Conservation (phyloP, 768 basidiomycete genomes). For the Hebeloma cylindrosporum region DNA sequence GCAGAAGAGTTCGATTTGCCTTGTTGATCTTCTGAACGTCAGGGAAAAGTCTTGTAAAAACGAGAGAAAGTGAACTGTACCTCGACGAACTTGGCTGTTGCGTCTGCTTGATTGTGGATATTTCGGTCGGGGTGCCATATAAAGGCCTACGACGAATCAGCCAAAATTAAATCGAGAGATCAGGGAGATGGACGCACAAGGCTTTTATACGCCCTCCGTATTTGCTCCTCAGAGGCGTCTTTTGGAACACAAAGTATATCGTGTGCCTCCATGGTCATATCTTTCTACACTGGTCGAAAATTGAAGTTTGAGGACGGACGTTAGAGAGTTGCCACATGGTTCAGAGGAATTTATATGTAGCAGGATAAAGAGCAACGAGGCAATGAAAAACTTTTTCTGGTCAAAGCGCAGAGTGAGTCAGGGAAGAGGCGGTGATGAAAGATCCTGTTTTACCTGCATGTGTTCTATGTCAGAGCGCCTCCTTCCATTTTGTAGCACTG, state of each 20-base stretch:
- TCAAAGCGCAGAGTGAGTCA: conserved; percentile 9
- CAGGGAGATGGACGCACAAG: conserved; percentile 38
- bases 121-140: conserved; percentile 43
- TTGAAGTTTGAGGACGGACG: too few relatives aligned
- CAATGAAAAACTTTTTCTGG: conserved; percentile 15
- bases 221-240: conserved; percentile 48
- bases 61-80: conserved; percentile 9
- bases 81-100: conserved; percentile 26
- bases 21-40: conserved; percentile 57
- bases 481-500: conserved; percentile 12
- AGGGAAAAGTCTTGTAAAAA: too few relatives aligned
- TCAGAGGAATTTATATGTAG: conserved; percentile 18
- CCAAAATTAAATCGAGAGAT: conserved; percentile 4
- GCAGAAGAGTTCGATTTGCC: conserved; percentile 50
- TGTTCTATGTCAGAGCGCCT: conserved; percentile 5
- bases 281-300: conserved; percentile 2
- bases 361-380: conserved; percentile 18
- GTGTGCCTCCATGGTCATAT: conserved; percentile 24
- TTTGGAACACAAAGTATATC: conserved; percentile 44
- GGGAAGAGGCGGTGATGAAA: conserved; percentile 19
- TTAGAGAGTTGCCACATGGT: background rate
- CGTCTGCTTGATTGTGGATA: conserved; percentile 20
- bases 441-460: conserved; percentile 17
- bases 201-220: conserved; percentile 54
- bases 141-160: conserved; percentile 39